These are phyloP conservation scores for Fusarium goolgardi DNA, from an alignment of 2,329 filamentous ascomycete genomes.

Conservation along the genomic window DNA sequence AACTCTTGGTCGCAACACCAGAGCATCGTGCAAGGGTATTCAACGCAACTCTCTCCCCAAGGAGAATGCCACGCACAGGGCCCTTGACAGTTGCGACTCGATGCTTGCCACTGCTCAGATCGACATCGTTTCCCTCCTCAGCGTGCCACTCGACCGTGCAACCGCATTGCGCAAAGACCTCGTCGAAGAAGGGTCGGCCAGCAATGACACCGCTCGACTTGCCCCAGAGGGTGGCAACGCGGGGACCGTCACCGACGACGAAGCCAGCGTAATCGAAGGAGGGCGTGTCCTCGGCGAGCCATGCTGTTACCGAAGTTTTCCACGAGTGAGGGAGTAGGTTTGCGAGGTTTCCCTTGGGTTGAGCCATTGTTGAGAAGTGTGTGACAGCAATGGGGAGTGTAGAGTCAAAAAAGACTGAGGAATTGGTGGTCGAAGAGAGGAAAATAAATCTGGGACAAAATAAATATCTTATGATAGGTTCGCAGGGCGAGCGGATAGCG, in stretches of 20 bases:
- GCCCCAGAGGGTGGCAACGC: slow-evolving; percentile 74
- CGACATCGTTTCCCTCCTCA: slow-evolving; percentile 77
- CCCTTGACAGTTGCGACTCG: slow-evolving; percentile 85
- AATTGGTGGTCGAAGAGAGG: not conserved
- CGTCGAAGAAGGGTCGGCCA: slow-evolving; percentile 93
- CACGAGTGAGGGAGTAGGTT: slow-evolving; percentile 87
- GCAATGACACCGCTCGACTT: slow-evolving; percentile 85
- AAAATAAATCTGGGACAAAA: not conserved
- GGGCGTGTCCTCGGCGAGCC: slow-evolving; percentile 96
- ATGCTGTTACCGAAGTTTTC: slow-evolving; percentile 81
- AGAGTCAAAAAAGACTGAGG: not conserved
- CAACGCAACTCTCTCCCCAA: slow-evolving; percentile 93
- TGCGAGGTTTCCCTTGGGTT: slow-evolving; percentile 58
- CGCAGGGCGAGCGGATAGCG: slow-evolving; percentile 27
- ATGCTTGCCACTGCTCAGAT: slow-evolving; percentile 67
- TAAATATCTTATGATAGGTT: not conserved
- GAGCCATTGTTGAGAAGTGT: slow-evolving; percentile 28
- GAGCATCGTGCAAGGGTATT: slow-evolving; percentile 93
- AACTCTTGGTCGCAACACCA: slow-evolving; percentile 81
- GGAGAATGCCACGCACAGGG: slow-evolving; percentile 80
- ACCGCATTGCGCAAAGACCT: slow-evolving; percentile 89
- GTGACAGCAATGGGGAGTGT: not conserved
- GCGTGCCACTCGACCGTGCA: slow-evolving; percentile 93
- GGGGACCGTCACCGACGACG: slow-evolving; percentile 80
- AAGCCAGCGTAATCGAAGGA: slow-evolving; percentile 98